Percentiles rank a stretch among this genome's conserved stretches.
Conservation (phyloP, 768 basidiomycete species). For the Tulasnella sp. region DNA sequence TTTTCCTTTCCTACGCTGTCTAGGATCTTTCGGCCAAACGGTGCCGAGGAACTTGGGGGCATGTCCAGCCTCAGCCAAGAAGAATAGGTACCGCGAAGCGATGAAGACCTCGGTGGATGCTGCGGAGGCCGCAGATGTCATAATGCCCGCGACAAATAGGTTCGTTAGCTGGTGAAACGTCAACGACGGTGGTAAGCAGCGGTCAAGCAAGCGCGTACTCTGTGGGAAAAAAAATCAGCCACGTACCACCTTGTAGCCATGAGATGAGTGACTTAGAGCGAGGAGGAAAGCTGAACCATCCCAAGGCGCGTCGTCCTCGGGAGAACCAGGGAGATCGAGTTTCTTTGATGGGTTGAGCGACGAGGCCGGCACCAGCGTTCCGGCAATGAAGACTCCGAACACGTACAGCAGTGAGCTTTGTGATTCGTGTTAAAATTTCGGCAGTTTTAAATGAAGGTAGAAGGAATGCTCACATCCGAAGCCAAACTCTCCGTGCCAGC, state of each 20-base stretch:
- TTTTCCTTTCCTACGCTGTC: neutral
- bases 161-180: neutral
- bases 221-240: neutral
- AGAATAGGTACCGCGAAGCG: slow-evolving; percentile 13
- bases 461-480: no score
- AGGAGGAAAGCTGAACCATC: neutral
- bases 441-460: no score
- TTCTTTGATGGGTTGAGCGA: neutral
- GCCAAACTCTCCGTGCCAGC: slow-evolving; percentile 1
- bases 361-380: neutral
- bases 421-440: neutral
- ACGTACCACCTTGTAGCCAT: neutral
- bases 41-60: slow-evolving; percentile 14
- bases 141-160: slow-evolving; percentile 6
- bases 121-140: slow-evolving; percentile 14
- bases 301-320: neutral
- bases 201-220: neutral
- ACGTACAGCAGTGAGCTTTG: neutral
- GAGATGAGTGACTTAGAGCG: neutral
- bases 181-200: neutral
- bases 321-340: neutral
- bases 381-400: neutral
- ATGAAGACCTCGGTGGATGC: slow-evolving; percentile 15
- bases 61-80: slow-evolving; percentile 14
- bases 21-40: neutral